Conservation (phyloP, 805 yeast species). For the Yarrowia bubula region DNA sequence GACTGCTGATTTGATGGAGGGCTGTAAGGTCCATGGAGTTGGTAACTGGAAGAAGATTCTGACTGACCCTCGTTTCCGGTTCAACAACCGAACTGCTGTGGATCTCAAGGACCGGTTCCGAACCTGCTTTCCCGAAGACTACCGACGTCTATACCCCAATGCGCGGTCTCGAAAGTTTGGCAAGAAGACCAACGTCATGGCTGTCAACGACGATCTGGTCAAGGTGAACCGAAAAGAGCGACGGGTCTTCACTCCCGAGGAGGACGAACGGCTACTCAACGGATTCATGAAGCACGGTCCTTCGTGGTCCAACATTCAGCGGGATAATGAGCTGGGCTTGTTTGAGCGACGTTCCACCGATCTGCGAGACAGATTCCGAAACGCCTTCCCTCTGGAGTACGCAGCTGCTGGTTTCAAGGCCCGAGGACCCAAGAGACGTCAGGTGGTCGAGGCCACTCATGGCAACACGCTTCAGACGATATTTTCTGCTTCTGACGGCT, state of each 20-base stretch:
- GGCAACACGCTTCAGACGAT: conserved; percentile 25
- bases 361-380: conserved; percentile 46
- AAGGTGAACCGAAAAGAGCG: conserved; percentile 48
- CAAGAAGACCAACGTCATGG: conserved; percentile 11
- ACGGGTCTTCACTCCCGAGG: conserved; percentile 44
- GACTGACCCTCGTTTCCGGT: conserved; percentile 42
- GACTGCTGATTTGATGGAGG: conserved; percentile 44
- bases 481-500: conserved; percentile 11
- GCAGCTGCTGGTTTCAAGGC: conserved; percentile 48
- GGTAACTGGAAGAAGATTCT: conserved; percentile 50
- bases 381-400: conserved; percentile 47
- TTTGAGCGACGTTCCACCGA: conserved; percentile 46
- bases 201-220: conserved; percentile 37
- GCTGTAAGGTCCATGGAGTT: conserved; percentile 45
- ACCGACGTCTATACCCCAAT: conserved; percentile 45
- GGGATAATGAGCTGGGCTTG: conserved; percentile 42
- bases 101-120: conserved; percentile 48
- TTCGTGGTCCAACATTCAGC: conserved; percentile 48
- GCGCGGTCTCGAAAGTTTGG: conserved; percentile 44
- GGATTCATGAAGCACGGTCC: conserved; percentile 47
- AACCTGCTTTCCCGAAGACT: conserved; percentile 48
- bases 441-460: conserved; percentile 15
- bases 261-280: conserved; percentile 44
- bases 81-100: conserved; percentile 47
- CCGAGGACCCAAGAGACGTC: conserved; percentile 31